A percentile compares a stretch with the other conserved stretches of the same genome.
These are phyloP conservation scores for Tetrastigma voinierianum DNA, from an alignment of 164 flowering plant genomes.

Conservation along the genomic window DNA sequence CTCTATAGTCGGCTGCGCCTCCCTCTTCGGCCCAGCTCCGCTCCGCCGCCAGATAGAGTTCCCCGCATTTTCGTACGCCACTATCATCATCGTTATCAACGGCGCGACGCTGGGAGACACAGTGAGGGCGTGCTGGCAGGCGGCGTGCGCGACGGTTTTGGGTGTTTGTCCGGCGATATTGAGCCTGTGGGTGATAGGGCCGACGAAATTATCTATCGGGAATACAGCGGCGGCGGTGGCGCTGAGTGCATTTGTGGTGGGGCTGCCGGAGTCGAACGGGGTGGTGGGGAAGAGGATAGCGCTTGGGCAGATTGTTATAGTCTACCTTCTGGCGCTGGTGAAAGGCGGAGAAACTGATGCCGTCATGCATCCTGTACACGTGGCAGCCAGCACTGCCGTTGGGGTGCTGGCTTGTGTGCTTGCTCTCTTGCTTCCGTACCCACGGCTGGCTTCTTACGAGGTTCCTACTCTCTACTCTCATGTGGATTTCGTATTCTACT, in stretches of 20 bases:
- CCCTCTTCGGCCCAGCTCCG: constrained; percentile 52
- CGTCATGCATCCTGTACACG: constrained; percentile 60
- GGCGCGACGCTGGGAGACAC: constrained; percentile 74
- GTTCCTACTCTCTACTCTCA: constrained; percentile 23
- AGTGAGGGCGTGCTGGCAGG: constrained; percentile 54
- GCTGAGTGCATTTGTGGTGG: constrained; percentile 51
- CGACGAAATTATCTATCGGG: constrained; percentile 29
- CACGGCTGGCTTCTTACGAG: constrained; percentile 58
- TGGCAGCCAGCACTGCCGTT: constrained; percentile 63
- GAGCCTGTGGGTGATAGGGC: constrained; percentile 61
- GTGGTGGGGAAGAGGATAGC: constrained; percentile 61
- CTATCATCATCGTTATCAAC: constrained; percentile 47
- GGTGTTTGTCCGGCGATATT: constrained; percentile 55
- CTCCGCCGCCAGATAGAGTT: constrained; percentile 36
- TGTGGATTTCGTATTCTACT: too few relatives aligned
- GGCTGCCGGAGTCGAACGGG: constrained; percentile 49
- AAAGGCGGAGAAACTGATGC: constrained; percentile 38
- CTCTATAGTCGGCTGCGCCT: constrained; percentile 52
- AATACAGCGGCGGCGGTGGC: constrained; percentile 47
- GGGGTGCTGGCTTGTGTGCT: constrained; percentile 67
- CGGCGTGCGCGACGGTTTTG: constrained; percentile 57
- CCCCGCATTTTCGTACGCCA: constrained; percentile 78
- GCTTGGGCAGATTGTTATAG: constrained; percentile 66
- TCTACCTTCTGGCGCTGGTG: constrained; percentile 44
- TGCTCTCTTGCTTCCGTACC: constrained; percentile 68